Conservation (phyloP, 129 eudicot species). For the Ambrosia artemisiifolia region DNA sequence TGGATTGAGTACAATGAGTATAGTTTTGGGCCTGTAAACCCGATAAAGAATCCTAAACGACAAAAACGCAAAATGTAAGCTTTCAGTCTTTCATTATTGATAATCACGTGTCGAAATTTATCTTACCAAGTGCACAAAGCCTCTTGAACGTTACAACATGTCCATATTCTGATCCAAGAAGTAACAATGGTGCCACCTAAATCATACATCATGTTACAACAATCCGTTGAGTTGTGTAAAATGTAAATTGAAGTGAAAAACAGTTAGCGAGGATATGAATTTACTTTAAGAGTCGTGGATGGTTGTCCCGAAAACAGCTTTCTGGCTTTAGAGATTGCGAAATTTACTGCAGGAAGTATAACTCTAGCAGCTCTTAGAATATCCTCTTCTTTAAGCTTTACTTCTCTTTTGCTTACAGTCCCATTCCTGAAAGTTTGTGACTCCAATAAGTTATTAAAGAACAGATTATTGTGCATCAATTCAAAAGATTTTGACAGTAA, state of each 20-base stretch:
- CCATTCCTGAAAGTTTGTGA: slow-evolving; percentile 36
- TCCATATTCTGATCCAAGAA: slow-evolving; percentile 87
- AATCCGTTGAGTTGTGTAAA: neutral
- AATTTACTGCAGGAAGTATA: slow-evolving; percentile 75
- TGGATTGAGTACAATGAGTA: slow-evolving; percentile 64
- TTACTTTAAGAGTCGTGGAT: slow-evolving; percentile 84
- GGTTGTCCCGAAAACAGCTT: slow-evolving; percentile 87
- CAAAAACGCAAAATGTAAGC: slow-evolving; percentile 10
- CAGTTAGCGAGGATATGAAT: neutral
- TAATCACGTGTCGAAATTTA: neutral
- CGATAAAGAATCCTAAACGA: slow-evolving; percentile 65
- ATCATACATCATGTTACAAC: neutral
- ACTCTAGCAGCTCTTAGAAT: slow-evolving; percentile 55
- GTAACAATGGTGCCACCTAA: slow-evolving; percentile 69
- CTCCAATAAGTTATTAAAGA: slow-evolving; percentile 5
- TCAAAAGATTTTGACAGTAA: neutral
- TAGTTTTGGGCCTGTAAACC: slow-evolving; percentile 76
- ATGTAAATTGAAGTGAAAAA: neutral
- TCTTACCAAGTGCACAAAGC: slow-evolving; percentile 76
- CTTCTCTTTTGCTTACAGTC: slow-evolving; percentile 25
- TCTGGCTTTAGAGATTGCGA: slow-evolving; percentile 49
- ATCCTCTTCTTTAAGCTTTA: slow-evolving; percentile 62
- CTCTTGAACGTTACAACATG: slow-evolving; percentile 81
- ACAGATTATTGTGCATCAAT: neutral
- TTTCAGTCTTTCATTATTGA: neutral